Conservation (phyloP, 768 basidiomycete genomes). For the Termitomyces sp. region DNA sequence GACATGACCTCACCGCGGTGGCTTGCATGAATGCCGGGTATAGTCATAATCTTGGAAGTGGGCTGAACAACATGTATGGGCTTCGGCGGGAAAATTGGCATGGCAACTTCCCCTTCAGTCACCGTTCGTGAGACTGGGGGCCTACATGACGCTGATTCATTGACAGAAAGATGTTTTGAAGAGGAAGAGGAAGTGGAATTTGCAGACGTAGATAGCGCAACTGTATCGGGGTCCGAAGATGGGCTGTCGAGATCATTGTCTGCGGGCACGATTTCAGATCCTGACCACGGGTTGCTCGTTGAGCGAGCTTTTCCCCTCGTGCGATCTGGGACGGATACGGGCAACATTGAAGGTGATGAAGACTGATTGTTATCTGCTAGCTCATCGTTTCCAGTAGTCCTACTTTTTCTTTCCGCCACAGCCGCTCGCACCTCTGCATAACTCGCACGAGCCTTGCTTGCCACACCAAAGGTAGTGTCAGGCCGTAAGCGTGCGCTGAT, state of each 20-base stretch:
- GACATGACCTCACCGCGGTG: constrained; percentile 85
- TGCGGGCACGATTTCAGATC: constrained; percentile 7
- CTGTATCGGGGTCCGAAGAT: constrained; percentile 14
- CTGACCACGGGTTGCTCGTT: constrained; percentile 13
- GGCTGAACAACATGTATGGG: constrained; percentile 72
- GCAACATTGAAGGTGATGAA: constrained; percentile 13
- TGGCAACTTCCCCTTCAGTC: constrained; percentile 26
- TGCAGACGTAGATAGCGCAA: constrained; percentile 10
- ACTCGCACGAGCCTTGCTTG: constrained; percentile 44
- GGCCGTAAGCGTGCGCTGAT: constrained; percentile 27
- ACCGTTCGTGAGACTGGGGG: constrained; percentile 29
- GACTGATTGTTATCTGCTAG: constrained; percentile 17
- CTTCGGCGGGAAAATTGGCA: constrained; percentile 16
- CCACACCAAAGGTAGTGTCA: constrained; percentile 22
- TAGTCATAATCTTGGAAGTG: constrained; percentile 75
- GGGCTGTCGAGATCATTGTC: background rate
- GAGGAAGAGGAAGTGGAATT: constrained; percentile 17
- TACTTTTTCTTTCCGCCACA: constrained; percentile 61
- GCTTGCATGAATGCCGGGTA: constrained; percentile 82
- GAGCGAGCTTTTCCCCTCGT: constrained; percentile 8
- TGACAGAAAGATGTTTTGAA: constrained; percentile 11
- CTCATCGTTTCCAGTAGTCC: constrained; percentile 20
- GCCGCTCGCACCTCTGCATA: constrained; percentile 75
- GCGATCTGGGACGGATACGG: constrained; percentile 14
- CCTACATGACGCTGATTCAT: constrained; percentile 11